phyloP scores from a whole-genome alignment of 2,329 filamentous ascomycete genomes.

The Zarea fungicola region DNA sequence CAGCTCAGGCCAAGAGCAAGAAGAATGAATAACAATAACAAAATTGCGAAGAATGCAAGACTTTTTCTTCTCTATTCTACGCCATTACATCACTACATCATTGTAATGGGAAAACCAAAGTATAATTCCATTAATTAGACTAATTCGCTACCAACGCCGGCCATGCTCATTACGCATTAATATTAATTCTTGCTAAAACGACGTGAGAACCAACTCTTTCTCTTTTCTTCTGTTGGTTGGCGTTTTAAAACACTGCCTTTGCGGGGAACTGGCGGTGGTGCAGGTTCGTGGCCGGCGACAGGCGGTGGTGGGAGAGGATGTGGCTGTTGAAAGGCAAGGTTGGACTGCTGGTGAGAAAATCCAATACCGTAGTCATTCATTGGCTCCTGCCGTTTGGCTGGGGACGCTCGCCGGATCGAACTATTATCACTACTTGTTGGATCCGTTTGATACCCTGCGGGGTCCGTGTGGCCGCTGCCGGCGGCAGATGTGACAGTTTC shows the following conservation, averaged over 20 bases:
- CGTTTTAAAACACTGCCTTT: slow-evolving; percentile 26
- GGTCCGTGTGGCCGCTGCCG: slow-evolving; percentile 69
- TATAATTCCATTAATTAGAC: slow-evolving; percentile 12
- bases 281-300: slow-evolving; percentile 16
- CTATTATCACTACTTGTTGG: slow-evolving; percentile 86
- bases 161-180: slow-evolving; percentile 21
- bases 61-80: too few species aligned
- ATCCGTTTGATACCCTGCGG: slow-evolving; percentile 76
- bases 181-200: slow-evolving; percentile 63
- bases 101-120: slow-evolving; percentile 9
- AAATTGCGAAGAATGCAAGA: neutral
- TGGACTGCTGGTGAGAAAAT: slow-evolving; percentile 41
- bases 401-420: slow-evolving; percentile 71
- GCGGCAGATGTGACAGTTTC: slow-evolving; percentile 80
- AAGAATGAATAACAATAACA: slow-evolving; percentile 40
- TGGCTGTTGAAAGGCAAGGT: slow-evolving; percentile 27
- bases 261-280: slow-evolving; percentile 21
- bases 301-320: slow-evolving; percentile 22
- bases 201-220: slow-evolving; percentile 84
- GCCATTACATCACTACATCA: too few species aligned
- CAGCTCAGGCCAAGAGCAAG: slow-evolving; percentile 35
- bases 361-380: slow-evolving; percentile 62
- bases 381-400: slow-evolving; percentile 48
- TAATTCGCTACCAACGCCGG: slow-evolving; percentile 22
- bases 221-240: slow-evolving; percentile 54